phyloP scores from a whole-genome alignment of 2,329 filamentous ascomycete species.

The Spiromastix sp. region DNA sequence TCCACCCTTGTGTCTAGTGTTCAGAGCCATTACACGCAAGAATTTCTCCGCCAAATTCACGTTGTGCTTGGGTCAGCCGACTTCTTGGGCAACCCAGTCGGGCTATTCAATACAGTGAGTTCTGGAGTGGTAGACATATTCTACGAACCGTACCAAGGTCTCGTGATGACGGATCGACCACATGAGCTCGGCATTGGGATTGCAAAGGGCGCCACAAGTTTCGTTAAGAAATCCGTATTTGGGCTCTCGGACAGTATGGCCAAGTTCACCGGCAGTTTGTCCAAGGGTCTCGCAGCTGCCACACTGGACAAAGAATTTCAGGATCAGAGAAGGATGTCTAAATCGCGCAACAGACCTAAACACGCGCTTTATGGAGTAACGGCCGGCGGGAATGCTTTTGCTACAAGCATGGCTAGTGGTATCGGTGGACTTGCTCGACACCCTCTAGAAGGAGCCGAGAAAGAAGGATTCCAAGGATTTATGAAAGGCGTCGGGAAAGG shows the following conservation, averaged over 20 bases:
- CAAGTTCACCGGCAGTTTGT: conserved; percentile 94
- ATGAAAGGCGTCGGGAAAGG: conserved; percentile 98
- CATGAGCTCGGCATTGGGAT: conserved; percentile 93
- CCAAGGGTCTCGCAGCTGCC: conserved; percentile 88
- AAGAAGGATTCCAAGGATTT: conserved; percentile 87
- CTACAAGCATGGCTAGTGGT: conserved; percentile 83
- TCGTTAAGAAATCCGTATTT: conserved; percentile 97
- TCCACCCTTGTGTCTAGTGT: conserved; percentile 76
- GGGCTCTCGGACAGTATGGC: conserved; percentile 95
- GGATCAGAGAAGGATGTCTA: conserved; percentile 85
- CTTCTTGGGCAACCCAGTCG: conserved; percentile 94
- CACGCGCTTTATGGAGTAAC: conserved; percentile 95
- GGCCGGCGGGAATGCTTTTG: conserved; percentile 87
- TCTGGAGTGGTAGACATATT: conserved; percentile 97
- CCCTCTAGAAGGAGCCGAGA: conserved; percentile 88
- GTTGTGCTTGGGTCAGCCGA: conserved; percentile 95
- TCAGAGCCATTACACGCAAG: conserved; percentile 91
- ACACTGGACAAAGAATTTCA: conserved; percentile 99
- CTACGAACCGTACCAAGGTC: conserved; percentile 96
- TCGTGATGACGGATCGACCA: conserved; percentile 90
- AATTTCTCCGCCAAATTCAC: conserved; percentile 90
- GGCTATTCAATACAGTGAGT: conserved; percentile 95
- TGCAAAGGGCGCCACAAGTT: conserved; percentile 90
- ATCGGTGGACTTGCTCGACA: conserved; percentile 89
- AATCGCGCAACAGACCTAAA: conserved; percentile 87